Percentiles rank a stretch among this genome's conserved stretches.
These are phyloP conservation scores for Diaporthe eres DNA, from an alignment of 2,329 filamentous ascomycete species.

Conservation along the genomic window DNA sequence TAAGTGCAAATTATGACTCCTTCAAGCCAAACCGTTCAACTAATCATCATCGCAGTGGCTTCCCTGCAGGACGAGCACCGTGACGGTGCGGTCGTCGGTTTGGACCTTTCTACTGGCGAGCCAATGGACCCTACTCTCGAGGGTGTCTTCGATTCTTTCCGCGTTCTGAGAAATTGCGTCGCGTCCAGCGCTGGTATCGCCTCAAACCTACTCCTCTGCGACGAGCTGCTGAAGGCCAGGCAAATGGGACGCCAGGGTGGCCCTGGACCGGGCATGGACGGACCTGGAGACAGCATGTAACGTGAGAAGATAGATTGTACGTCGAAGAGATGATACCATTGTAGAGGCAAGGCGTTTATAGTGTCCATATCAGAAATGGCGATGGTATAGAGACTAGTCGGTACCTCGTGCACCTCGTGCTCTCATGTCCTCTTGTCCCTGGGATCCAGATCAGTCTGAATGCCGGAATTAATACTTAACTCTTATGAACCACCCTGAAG, in stretches of 20 bases:
- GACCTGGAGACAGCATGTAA: slow-evolving; percentile 59
- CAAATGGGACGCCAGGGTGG: slow-evolving; percentile 85
- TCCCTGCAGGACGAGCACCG: slow-evolving; percentile 86
- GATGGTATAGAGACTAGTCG: slow-evolving; percentile 26
- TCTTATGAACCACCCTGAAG: background rate
- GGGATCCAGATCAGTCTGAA: background rate
- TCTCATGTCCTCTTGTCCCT: background rate
- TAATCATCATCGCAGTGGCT: slow-evolving; percentile 73
- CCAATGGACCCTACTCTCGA: slow-evolving; percentile 95
- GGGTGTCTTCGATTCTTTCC: slow-evolving; percentile 96
- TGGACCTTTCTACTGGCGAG: slow-evolving; percentile 88
- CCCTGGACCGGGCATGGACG: slow-evolving; percentile 76
- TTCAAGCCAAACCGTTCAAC: slow-evolving; percentile 31
- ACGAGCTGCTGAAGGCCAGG: slow-evolving; percentile 96
- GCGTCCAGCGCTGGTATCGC: slow-evolving; percentile 96
- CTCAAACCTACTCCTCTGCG: slow-evolving; percentile 93
- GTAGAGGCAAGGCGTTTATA: slow-evolving; percentile 51
- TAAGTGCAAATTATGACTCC: slow-evolving; percentile 64
- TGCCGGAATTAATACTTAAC: background rate
- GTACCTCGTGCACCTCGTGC: background rate
- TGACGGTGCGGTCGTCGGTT: slow-evolving; percentile 87
- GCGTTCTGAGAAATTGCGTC: slow-evolving; percentile 92
- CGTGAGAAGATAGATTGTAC: slow-evolving; percentile 26
- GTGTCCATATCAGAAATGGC: slow-evolving; percentile 34
- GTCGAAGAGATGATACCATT: slow-evolving; percentile 49